Evolutionary conservation across 2,329 filamentous ascomycete species (phyloP).

Genomic region (Fusarium staphyleae): DNA sequence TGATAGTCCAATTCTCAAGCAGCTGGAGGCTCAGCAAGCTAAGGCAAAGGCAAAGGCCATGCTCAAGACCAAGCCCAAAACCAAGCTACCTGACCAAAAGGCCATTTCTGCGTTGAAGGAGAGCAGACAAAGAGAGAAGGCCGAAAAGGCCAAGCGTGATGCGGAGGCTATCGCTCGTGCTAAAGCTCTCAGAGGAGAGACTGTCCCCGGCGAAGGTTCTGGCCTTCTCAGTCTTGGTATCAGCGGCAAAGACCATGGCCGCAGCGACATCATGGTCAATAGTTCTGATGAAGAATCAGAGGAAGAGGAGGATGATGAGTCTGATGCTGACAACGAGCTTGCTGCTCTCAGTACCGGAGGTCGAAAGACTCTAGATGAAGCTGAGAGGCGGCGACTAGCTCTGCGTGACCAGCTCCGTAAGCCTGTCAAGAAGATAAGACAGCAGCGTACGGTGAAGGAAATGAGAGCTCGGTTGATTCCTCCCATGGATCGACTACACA

Average conservation of each 20-base stretch:
- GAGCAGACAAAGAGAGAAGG: slow-evolving; percentile 76
- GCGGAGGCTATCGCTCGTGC: slow-evolving; percentile 74
- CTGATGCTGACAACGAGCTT: slow-evolving; percentile 59
- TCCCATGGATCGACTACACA: slow-evolving; percentile 84
- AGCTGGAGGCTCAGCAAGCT: slow-evolving; percentile 51
- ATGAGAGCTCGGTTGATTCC: slow-evolving; percentile 92
- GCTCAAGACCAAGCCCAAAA: slow-evolving; percentile 41
- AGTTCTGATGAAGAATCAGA: slow-evolving; percentile 78
- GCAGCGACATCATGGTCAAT: slow-evolving; percentile 90
- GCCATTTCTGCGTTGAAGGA: slow-evolving; percentile 64
- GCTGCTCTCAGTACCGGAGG: slow-evolving; percentile 57
- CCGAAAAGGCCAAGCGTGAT: slow-evolving; percentile 76
- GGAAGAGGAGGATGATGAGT: slow-evolving; percentile 66
- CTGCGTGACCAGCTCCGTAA: slow-evolving; percentile 66
- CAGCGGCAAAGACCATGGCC: slow-evolving; percentile 79
- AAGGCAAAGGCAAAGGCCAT: slow-evolving; percentile 43
- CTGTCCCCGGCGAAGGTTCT: slow-evolving; percentile 73
- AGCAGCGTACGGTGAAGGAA: slow-evolving; percentile 85
- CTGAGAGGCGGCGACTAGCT: slow-evolving; percentile 53
- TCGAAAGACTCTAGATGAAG: slow-evolving; percentile 58
- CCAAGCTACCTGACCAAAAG: slow-evolving; percentile 47
- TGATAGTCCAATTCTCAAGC: slow-evolving; percentile 57
- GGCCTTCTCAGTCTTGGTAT: slow-evolving; percentile 76
- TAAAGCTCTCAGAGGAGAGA: slow-evolving; percentile 54
- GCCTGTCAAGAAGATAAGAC: slow-evolving; percentile 84